Evolutionary conservation across 1,139 yeast genomes (phyloP), one percentile per base, ranked within the genome.

Genomic region (Geotrichum restrictum): DNA sequence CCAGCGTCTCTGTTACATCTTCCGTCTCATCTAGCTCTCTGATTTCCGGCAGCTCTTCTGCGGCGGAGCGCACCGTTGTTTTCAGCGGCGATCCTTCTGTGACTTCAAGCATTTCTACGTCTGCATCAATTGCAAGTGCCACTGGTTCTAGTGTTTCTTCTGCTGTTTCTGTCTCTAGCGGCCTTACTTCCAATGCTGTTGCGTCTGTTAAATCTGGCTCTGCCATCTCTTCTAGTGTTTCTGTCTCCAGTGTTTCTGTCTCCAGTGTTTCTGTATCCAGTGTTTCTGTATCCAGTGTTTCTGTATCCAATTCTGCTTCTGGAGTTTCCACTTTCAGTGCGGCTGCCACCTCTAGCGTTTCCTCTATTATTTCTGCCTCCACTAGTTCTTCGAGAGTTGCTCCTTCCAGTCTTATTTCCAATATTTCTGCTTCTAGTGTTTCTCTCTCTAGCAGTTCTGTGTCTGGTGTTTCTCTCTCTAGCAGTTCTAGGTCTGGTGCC

Each of bases 211-310:
- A 3, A 5, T 40, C 22, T 6, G n/a, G 41, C 41, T 16, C 22
- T 4, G 40, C 5, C 27, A 37, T 11, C 24, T 14, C 41, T 19
- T 14, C 46, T 21, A 19, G 31, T 27, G 5, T 18, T 18, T 13
- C 16, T 24, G 19, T n/a, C 24, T 21, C 39, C 10, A 16, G 31
- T 19, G 14, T 24, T 13, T 16, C 38, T n/a, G 29, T 21, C 32
- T 46, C 49, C 22, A 39, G 24, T 4, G 13, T 29, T 46, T 24
- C 51, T 38, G 32, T 8, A 27, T 19, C 47, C 39, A 21, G 33
- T 37, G 3, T 16, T 21, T 13, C 8, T 14, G 21, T 18, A 13
- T 21, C 39, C 32, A 16, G 19, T 41, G 22, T 5, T 41, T 24
- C 14, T 13, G 16, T 6, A 13, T 19, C 33, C 19, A 41, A 8